Evolutionary conservation across 495 filamentous ascomycete species (phyloP).

Genomic region (Penicillium diatomitis): DNA sequence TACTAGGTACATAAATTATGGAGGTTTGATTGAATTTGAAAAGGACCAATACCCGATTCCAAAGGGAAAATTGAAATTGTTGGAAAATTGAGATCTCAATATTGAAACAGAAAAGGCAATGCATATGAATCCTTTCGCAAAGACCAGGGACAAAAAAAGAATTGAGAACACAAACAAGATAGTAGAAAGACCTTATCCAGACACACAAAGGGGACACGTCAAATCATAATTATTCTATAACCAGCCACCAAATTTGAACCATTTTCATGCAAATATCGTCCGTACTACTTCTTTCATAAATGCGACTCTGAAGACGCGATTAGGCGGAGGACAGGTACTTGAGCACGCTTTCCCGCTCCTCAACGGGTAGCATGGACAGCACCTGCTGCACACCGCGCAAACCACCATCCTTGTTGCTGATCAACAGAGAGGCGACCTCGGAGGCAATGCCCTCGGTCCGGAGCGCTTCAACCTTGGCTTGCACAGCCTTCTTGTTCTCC

Average conservation of each 20-base stretch:
- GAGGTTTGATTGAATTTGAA: too few relatives aligned
- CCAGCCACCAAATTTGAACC: not conserved
- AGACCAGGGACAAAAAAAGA: not conserved
- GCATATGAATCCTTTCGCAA: too few relatives aligned
- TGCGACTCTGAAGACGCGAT: not conserved
- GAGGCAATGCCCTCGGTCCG: slow-evolving; percentile 66
- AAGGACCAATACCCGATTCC: too few relatives aligned
- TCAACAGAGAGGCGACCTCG: slow-evolving; percentile 70
- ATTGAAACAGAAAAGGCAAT: too few relatives aligned
- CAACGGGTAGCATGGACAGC: slow-evolving; percentile 73
- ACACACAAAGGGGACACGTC: slow-evolving; percentile 1
- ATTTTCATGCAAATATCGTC: too few relatives aligned
- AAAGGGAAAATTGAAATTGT: too few relatives aligned
- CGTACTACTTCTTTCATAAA: too few relatives aligned
- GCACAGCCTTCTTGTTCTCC: slow-evolving; percentile 77
- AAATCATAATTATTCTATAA: slow-evolving; percentile 1
- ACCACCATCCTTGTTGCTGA: slow-evolving; percentile 64
- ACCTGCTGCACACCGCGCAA: slow-evolving; percentile 82
- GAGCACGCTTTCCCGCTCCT: slow-evolving; percentile 78
- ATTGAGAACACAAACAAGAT: slow-evolving; percentile 1
- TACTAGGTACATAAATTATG: too few relatives aligned
- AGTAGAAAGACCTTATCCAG: too few relatives aligned
- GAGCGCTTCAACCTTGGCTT: slow-evolving; percentile 68
- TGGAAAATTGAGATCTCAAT: too few relatives aligned
- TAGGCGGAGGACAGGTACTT: slow-evolving; percentile 52